A percentile compares a stretch with the other conserved stretches of the same genome.
Evolutionary conservation across 768 basidiomycete genomes (phyloP).

Genomic region (Leccinum imitatum): DNA sequence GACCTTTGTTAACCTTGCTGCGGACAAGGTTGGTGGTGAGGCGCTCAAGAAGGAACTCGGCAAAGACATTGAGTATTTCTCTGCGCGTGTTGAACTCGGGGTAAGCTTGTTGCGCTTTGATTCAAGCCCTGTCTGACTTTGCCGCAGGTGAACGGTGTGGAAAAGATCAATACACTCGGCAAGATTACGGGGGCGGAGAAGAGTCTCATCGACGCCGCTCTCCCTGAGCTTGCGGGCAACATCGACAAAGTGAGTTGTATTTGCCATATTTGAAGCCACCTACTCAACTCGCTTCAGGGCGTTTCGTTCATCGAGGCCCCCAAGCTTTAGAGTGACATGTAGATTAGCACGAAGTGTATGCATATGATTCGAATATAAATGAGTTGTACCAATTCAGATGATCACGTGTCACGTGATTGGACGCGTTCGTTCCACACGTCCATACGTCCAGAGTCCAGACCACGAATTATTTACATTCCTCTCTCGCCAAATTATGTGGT

Average conservation of each 20-base stretch:
- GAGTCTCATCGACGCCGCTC: conserved; percentile 71
- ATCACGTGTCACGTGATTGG: not conserved
- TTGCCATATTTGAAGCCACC: not conserved
- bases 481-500: conserved; percentile 48
- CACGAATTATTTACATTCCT: too few species aligned
- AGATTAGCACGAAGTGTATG: conserved; percentile 7
- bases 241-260: conserved; percentile 60
- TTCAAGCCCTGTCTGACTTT: conserved; percentile 5
- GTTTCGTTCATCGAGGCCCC: conserved; percentile 25
- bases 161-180: conserved; percentile 81
- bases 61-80: conserved; percentile 81
- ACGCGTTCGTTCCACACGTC: not conserved
- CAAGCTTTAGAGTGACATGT: conserved; percentile 25
- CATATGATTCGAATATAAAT: not conserved
- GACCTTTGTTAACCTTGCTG: conserved; percentile 76
- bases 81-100: conserved; percentile 84
- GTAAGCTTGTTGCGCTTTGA: conserved; percentile 39
- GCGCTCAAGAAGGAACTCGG: conserved; percentile 79
- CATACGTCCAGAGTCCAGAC: not conserved
- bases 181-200: conserved; percentile 69
- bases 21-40: conserved; percentile 69
- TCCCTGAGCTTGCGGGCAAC: conserved; percentile 75
- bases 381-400: not conserved
- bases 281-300: conserved; percentile 19
- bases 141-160: conserved; percentile 72